Evolutionary conservation across 805 yeast species (phyloP), one percentile per base, ranked within the genome.

Genomic region (Hanseniaspora vineae): DNA sequence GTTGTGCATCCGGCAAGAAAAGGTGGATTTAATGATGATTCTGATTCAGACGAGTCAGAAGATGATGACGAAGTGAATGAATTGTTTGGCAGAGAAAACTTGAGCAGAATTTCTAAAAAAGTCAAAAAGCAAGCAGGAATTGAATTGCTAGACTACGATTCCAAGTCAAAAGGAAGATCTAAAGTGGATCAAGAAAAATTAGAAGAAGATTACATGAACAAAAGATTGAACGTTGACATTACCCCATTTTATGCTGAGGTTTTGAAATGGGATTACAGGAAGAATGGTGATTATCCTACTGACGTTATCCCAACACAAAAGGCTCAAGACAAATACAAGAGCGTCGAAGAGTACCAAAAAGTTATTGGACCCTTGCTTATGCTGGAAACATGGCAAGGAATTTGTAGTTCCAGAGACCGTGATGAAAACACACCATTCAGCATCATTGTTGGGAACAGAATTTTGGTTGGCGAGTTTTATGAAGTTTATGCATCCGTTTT

Each of bases 361-460:
- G 71, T 76, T 1, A 82, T 86, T 62, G 84, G 81, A 54, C 98
- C 98, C 0, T 69, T 92, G 42, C 66, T 92, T 42, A 66, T 89
- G 59, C 65, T 90, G 39, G 99, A 92, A 65, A 84, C 95, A 52
- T 94, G 97, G 97, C 95, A 89, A 58, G 83, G 86, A 0, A 75
- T 92, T 29, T 81, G 79, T 53, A 72, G 85, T 4, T 78, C 92
- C 0, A 79, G 83, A 52, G 77, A 77, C 45, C 77, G 84, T 15
- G 66, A 68, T 14, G 75, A 74, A 10, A 58, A 58, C 35, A 64
- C 56, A 5, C 88, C 95, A 0, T 81, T 89, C 59, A 73, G 72
- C 31, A 55, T 89, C 2, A 67, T 76, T 2, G 68, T 89, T 17
- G 97, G 95, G 3, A 84, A 87, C 35, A 74, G 96, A 54, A 76